phyloP scores from a whole-genome alignment of 352 stramenopile species.

The Phytopythium delawarense region DNA sequence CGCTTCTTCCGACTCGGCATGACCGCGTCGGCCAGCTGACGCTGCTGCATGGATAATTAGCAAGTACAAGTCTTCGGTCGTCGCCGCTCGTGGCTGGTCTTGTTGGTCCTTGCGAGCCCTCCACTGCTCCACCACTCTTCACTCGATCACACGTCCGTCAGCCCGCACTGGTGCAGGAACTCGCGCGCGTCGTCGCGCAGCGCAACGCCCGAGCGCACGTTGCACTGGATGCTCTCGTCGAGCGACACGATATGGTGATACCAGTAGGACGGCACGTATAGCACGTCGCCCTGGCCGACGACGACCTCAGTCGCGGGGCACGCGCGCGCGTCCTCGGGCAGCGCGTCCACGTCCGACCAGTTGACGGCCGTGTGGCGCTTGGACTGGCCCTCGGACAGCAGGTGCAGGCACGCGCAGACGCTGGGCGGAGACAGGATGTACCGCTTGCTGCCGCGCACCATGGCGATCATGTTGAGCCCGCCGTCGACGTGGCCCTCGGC shows the following conservation, averaged over 20 bases:
- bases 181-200: constrained; percentile 26
- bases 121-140: neutral
- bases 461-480: constrained; percentile 91
- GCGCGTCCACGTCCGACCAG: constrained; percentile 68
- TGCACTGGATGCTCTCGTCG: constrained; percentile 94
- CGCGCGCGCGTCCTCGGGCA: constrained; percentile 27
- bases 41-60: constrained; percentile 10
- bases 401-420: constrained; percentile 75
- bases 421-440: constrained; percentile 92
- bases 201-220: constrained; percentile 70
- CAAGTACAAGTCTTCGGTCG: constrained; percentile 18
- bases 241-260: constrained; percentile 96
- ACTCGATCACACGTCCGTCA: constrained; percentile 7
- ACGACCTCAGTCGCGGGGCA: constrained; percentile 88
- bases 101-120: neutral
- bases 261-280: constrained; percentile 94
- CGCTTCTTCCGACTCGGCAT: constrained; percentile 52
- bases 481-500: constrained; percentile 93
- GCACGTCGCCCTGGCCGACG: constrained; percentile 88
- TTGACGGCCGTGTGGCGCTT: constrained; percentile 89
- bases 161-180: constrained; percentile 39
- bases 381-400: constrained; percentile 76
- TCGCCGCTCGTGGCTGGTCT: neutral
- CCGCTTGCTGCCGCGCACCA: constrained; percentile 87
- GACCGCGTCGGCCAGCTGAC: constrained; percentile 42